phyloP scores from a whole-genome alignment of 2,329 filamentous ascomycete species.

The Cryphonectria radicalis region DNA sequence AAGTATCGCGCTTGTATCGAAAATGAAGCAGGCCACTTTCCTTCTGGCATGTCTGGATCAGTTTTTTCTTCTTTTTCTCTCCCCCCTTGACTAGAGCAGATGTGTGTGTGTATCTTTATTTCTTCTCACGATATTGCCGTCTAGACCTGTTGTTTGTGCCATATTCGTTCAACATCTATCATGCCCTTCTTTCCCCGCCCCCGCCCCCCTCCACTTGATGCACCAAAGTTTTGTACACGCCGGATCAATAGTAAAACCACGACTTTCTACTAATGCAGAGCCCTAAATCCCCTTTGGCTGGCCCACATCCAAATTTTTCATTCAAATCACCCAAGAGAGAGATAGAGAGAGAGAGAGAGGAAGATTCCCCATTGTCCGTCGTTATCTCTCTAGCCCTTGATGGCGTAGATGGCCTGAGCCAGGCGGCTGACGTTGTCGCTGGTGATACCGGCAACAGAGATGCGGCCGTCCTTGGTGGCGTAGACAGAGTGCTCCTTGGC shows the following conservation, averaged over 20 bases:
- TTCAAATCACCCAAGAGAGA: not conserved
- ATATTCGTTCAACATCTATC: constrained; percentile 2
- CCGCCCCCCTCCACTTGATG: not conserved
- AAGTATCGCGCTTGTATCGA: not conserved
- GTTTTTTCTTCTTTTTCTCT: not conserved
- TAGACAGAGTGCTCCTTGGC: constrained; percentile 98
- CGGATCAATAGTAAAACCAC: not conserved
- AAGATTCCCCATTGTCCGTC: not conserved
- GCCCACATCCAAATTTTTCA: not conserved
- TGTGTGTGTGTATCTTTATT: not conserved
- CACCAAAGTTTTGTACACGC: constrained; percentile 18
- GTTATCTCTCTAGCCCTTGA: constrained; percentile 63
- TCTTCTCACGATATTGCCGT: constrained; percentile 2
- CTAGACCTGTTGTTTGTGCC: constrained; percentile 11
- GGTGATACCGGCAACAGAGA: constrained; percentile 85
- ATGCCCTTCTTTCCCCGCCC: not conserved
- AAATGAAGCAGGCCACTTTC: not conserved
- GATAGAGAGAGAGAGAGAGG: too few species aligned
- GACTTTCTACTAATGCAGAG: not conserved
- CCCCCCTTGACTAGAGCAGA: not conserved
- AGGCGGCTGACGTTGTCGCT: constrained; percentile 77
- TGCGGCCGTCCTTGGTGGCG: constrained; percentile 89
- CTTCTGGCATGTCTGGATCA: not conserved
- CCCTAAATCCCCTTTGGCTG: not conserved
- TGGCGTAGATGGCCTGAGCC: constrained; percentile 82